These are phyloP conservation scores for Penicillium cataractarum DNA, from an alignment of 495 filamentous ascomycete species.

Conservation along the genomic window DNA sequence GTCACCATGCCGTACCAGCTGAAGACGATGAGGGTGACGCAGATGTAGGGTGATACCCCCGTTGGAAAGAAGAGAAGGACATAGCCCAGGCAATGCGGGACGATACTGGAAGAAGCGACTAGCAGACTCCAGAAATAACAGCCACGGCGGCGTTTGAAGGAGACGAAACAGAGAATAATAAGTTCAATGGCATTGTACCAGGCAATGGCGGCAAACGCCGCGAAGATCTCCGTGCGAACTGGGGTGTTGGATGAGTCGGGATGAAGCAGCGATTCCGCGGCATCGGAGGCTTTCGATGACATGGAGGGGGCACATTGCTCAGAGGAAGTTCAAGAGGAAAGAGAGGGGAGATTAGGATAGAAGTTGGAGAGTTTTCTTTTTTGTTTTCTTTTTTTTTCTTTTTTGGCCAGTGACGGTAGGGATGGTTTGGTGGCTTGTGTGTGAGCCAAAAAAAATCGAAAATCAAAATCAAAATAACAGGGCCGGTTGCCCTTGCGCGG, in stretches of 20 bases:
- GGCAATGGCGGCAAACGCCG: conserved; percentile 43
- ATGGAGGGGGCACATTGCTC: conserved; percentile 22
- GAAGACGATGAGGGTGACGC: conserved; percentile 42
- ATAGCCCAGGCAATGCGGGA: conserved; percentile 49
- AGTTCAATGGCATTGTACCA: conserved; percentile 56
- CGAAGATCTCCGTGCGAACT: conserved; percentile 28
- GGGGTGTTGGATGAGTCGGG: background rate
- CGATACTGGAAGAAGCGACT: conserved; percentile 40
- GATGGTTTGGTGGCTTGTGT: background rate
- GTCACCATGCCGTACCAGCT: conserved; percentile 54
- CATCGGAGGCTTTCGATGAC: conserved; percentile 14
- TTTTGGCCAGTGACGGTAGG: conserved; percentile 1
- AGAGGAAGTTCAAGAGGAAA: background rate
- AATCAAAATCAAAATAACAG: too few relatives aligned
- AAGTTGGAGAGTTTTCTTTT: too few relatives aligned
- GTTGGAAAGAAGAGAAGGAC: conserved; percentile 47
- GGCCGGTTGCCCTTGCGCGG: conserved; percentile 10
- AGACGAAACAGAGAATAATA: conserved; percentile 47
- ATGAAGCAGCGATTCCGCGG: conserved; percentile 17
- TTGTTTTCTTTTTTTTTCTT: background rate
- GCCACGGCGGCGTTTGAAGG: conserved; percentile 50
- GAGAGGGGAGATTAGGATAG: conserved; percentile 1
- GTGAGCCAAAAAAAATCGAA: too few relatives aligned
- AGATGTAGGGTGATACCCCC: conserved; percentile 34
- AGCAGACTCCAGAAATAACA: conserved; percentile 57